Evolutionary conservation across 768 basidiomycete species (phyloP), one percentile per base, ranked within the genome.

Genomic region (Rhodosporidiobolus sp.): DNA sequence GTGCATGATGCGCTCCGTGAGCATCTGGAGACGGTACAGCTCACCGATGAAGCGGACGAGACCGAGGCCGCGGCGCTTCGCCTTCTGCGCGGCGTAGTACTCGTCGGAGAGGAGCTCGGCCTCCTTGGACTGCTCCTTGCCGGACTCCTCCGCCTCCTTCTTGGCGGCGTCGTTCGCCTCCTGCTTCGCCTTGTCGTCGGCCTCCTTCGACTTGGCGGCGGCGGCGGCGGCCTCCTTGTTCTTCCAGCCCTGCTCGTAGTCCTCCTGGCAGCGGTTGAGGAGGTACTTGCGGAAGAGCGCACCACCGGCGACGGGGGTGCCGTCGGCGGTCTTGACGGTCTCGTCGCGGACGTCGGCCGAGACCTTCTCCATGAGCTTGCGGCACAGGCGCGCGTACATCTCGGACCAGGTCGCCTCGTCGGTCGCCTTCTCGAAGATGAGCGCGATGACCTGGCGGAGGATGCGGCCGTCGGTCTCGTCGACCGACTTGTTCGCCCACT

Each of bases 11-110:
- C 92, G 89, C 83, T 94, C 92, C 59, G 93, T 94, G 65, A 98
- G 84, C 93, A 97, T 96, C 83, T 92, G 90, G n/a, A 99, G 85
- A 84, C 97, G 97, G 89, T 93, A 99, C 65, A 98, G 84, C 83
- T 99, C 95, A 74, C 95, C 94, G 74, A 98, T 97, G 83, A 99
- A 94, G 82, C 91, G 92, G 84, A 97, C 93, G 77, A 99, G 86
- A 84, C 95, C 93, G 20, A 97, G 88, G 81, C 95, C 94, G 74
- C 92, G 91, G 72, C 94, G 91, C 84, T 97, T 98, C 53, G 94
- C 95, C 85, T 95, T 96, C 82, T 94, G 90, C 24, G 92, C 92
- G 50, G 89, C 89, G 78, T 95, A 94, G 83, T 97, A 97, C 82
- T 96, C 95, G 2, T 96, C 92, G 20, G 92, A 94, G 80, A 96